A percentile compares a stretch with the other conserved stretches of the same genome.
These are phyloP conservation scores for Fusarium mundagurra DNA, from an alignment of 2,329 filamentous ascomycete genomes.

Conservation along the genomic window DNA sequence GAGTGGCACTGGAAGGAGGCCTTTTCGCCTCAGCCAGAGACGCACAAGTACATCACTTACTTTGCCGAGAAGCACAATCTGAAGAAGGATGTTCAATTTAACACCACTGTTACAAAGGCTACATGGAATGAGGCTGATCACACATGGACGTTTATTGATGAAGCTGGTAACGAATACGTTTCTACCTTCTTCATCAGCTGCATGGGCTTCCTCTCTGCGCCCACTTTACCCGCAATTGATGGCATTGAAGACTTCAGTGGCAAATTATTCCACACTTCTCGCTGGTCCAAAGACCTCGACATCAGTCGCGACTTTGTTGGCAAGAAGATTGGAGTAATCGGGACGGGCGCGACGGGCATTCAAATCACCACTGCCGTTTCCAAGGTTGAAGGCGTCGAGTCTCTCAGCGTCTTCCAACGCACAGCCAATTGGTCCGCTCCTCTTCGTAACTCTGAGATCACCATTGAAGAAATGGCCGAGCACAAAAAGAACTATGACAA, in stretches of 20 bases:
- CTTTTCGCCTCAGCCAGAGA: conserved; percentile 55
- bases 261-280: conserved; percentile 20
- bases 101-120: conserved; percentile 8
- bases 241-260: conserved; percentile 27
- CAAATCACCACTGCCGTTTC: conserved; percentile 29
- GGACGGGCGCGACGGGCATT: conserved; percentile 32
- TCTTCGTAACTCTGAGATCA: conserved; percentile 31
- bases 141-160: conserved; percentile 14
- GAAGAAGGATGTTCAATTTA: conserved; percentile 48
- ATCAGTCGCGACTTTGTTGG: conserved; percentile 2
- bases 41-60: conserved; percentile 54
- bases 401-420: conserved; percentile 46
- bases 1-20: conserved; percentile 36
- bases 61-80: conserved; percentile 53
- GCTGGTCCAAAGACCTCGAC: conserved; percentile 22
- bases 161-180: background rate
- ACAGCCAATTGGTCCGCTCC: conserved; percentile 42
- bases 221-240: conserved; percentile 13
- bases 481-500: conserved; percentile 24
- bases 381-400: conserved; percentile 44
- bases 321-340: conserved; percentile 25
- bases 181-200: conserved; percentile 27
- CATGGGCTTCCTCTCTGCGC: conserved; percentile 25
- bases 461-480: conserved; percentile 6
- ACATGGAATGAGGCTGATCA: background rate